Base-by-base conservation (phyloP, 148 eudicot species). In the Nyssa sinensis region DNA sequence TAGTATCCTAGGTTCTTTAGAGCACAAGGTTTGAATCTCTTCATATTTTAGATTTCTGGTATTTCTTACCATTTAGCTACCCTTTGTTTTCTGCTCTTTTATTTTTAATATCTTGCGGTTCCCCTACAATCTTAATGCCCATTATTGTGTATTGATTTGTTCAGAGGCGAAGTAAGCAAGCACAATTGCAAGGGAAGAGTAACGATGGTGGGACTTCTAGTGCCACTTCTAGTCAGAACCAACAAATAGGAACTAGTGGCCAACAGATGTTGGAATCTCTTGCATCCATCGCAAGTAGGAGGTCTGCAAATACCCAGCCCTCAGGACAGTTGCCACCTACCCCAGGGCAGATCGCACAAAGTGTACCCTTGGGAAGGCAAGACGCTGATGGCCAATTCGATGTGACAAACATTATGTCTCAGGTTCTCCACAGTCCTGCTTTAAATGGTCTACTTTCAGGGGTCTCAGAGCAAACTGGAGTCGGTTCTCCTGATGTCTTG, bases 391-490 rank as follows among this genome's bases (percentile, higher is more conserved):
- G 81, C 30, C 87, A 86, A 69, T 17, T 70, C 27, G 96, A 94
- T 70, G 67, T 84, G 19, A 81, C 89, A 67, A 81, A 84, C 62
- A 82, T 84, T 75, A 89, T 95, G 97, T 89, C 94, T 25, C 89
- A 90, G 77, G 77, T 95, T 72, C 84, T 95, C 68, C 84, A 87
- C 1, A 87, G 81, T 76, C 94, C 99, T 68, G 92, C 97, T 74
- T 74, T 94, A 34, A 74, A 82, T 79, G 94, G 92, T 71, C 72
- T 94, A 63, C 74, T 94, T 25, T 77, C 94, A 67, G 97, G 97
- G 72, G 89, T 95, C 67, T 91, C 97, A 76, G 86, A 83, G 71
- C 98, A 92, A 69, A 76, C 96, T 10, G 97, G 98, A 34, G 79
- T 88, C 73, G 98, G 94, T 61, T 92, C 98, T 29, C 89, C 93